Evolutionary conservation across 768 basidiomycete genomes (phyloP).

Genomic region (Pleurotus platypus): DNA sequence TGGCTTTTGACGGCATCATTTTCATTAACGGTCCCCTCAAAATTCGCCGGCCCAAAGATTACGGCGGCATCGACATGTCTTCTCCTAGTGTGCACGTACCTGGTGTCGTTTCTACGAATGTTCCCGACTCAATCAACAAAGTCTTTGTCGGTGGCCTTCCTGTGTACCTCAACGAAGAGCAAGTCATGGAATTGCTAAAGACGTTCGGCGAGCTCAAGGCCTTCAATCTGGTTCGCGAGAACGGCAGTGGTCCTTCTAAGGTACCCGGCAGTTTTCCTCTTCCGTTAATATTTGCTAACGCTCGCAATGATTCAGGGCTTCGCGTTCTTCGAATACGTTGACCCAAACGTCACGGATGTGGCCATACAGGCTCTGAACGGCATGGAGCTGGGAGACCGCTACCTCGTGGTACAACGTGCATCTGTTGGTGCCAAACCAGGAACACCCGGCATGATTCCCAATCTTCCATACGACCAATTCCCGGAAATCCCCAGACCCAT

Average conservation of each 20-base stretch:
- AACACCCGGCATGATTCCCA: slow-evolving; percentile 57
- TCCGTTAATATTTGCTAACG: neutral
- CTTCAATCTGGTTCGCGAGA: slow-evolving; percentile 97
- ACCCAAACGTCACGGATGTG: slow-evolving; percentile 83
- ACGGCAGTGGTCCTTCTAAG: slow-evolving; percentile 84
- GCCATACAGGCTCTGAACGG: slow-evolving; percentile 95
- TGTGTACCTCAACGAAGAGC: slow-evolving; percentile 94
- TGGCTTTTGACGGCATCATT: slow-evolving; percentile 96
- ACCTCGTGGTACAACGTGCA: slow-evolving; percentile 93
- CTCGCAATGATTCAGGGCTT: slow-evolving; percentile 65
- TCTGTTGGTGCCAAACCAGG: slow-evolving; percentile 88
- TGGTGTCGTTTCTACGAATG: slow-evolving; percentile 93
- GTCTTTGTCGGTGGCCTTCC: slow-evolving; percentile 96
- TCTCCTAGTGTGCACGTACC: slow-evolving; percentile 78
- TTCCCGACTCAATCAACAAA: slow-evolving; percentile 97
- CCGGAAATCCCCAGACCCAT: slow-evolving; percentile 85
- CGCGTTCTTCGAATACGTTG: slow-evolving; percentile 98
- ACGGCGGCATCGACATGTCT: slow-evolving; percentile 72
- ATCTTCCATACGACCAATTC: slow-evolving; percentile 76
- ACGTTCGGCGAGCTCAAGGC: slow-evolving; percentile 97
- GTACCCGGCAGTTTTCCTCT: slow-evolving; percentile 31
- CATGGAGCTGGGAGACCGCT: slow-evolving; percentile 96
- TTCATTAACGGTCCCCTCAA: slow-evolving; percentile 95
- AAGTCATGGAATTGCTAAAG: slow-evolving; percentile 96
- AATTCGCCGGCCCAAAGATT: slow-evolving; percentile 97